A percentile compares a stretch with the other conserved stretches of the same genome.
Evolutionary conservation across 2,329 filamentous ascomycete species (phyloP).

Genomic region (Didymosphaeria variabile): DNA sequence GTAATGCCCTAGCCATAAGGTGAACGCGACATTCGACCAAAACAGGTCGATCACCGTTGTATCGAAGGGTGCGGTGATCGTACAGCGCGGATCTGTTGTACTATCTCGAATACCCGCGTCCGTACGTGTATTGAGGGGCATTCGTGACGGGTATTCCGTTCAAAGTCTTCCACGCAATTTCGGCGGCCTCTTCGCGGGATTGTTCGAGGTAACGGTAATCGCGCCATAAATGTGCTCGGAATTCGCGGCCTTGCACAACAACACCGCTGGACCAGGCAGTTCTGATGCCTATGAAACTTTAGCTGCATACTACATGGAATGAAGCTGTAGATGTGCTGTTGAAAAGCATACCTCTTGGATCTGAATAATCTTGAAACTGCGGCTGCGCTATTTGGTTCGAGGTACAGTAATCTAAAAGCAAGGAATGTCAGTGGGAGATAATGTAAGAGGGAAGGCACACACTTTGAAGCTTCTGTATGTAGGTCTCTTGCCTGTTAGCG

Average conservation of each 20-base stretch:
- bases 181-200: constrained; percentile 48
- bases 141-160: constrained; percentile 26
- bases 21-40: no score
- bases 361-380: constrained; percentile 49
- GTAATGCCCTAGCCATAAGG: no score
- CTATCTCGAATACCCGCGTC: constrained; percentile 36
- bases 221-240: constrained; percentile 45
- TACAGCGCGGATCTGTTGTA: background rate
- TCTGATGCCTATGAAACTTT: constrained; percentile 35
- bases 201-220: constrained; percentile 49
- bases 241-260: constrained; percentile 46
- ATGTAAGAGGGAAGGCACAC: constrained; percentile 20
- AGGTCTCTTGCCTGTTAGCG: constrained; percentile 36
- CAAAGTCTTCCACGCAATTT: constrained; percentile 46
- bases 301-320: background rate
- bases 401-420: constrained; percentile 41
- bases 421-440: constrained; percentile 25
- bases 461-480: constrained; percentile 46
- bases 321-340: constrained; percentile 7
- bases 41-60: no score
- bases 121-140: constrained; percentile 29
- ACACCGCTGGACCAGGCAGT: constrained; percentile 49
- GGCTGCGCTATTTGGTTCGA: constrained; percentile 46
- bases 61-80: background rate
- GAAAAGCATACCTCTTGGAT: constrained; percentile 46